Evolutionary conservation across 805 yeast genomes (phyloP), one percentile per base, ranked within the genome.

Genomic region (Candida gorgasii): DNA sequence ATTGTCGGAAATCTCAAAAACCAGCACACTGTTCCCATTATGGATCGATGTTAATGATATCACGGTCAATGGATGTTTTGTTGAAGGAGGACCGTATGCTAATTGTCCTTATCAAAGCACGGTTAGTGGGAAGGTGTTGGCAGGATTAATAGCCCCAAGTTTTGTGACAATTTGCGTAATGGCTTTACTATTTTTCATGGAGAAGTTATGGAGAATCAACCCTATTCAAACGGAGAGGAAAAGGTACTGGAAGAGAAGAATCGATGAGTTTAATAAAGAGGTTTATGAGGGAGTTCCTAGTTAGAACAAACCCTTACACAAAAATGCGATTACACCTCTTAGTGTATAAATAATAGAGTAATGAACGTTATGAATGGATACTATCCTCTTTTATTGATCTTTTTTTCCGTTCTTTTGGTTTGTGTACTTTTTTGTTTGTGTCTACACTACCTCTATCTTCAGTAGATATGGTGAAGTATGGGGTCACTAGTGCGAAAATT

Each of bases 241-340:
- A 46, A 72, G 80, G 45, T 82, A 67, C 42, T 71, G 76, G 76
- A 69, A 92, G 83, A 78, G 75, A 52, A 74, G 71, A 39, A 57
- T 82, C 6, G 61, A 76, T 26, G 78, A 78, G 38, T 78, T 79
- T 49, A 73, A 73, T 44, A 69, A 81, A 23, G 78, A 79, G 48
- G 93, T 86, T 45, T 81, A 78, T 51, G 96, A 90, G 60, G 97
- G 97, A 4, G 92, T 88, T 7, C 96, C 97, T 9, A 79, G 89
- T 2, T 89, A 57, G 24, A 9, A n/a, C n/a, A n/a, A n/a, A n/a
- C n/a, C n/a, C n/a, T n/a, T n/a, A n/a, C n/a, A n/a, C n/a, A n/a
- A n/a, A n/a, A n/a, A n/a, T n/a, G n/a, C n/a, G n/a, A n/a, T n/a
- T n/a, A n/a, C n/a, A n/a, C n/a, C n/a, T n/a, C n/a, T n/a, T n/a